Evolutionary conservation across 179 eudicot species (phyloP), one percentile per base, ranked within the genome.

Genomic region (Beta lomatogona): DNA sequence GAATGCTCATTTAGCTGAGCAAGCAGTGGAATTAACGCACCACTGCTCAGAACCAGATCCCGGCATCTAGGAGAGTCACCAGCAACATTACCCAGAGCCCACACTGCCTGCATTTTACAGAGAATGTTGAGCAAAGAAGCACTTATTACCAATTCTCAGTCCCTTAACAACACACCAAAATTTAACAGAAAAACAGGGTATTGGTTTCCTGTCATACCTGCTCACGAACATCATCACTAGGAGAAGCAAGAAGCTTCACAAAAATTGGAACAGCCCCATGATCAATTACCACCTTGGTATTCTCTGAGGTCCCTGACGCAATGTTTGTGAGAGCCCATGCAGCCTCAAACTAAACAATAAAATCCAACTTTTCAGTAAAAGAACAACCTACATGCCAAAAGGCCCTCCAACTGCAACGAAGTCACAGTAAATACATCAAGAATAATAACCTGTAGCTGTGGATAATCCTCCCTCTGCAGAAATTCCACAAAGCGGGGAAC

Each of bases 281-380:
- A 83, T 93, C 95, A 80, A 93, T 90, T 41, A 94, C 97, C 68
- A 93, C 95, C 84, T 88, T 93, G 16, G 98, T 93, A 76, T 93
- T 83, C 83, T 94, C 98, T 1, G 98, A 94, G 66, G 98, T 94
- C 80, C 98, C 98, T 79, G 97, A 93, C 10, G 98, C 95, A 89
- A 94, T 93, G 80, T 93, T 93, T 81, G 98, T 94, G 58, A 94
- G 94, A 25, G 97, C 97, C 95, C 98, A 92, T 22, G 97, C 95
- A 52, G 98, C 98, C 85, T 94, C 98, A 87, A 86, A 71, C 86
- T 84, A 79, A 63, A 73, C 59, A 68, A 9, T 8, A 72, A 75
- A 46, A 68, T 25, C 41, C 65, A 50, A 77, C 22, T 41, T 50
- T 21, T 50, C 31, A 52, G 48, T 9, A 36, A 48, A 16, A 52